Percentiles rank a stretch among this genome's conserved stretches.
Evolutionary conservation across 441 rosid genomes (phyloP).

Genomic region (California macrophylla): DNA sequence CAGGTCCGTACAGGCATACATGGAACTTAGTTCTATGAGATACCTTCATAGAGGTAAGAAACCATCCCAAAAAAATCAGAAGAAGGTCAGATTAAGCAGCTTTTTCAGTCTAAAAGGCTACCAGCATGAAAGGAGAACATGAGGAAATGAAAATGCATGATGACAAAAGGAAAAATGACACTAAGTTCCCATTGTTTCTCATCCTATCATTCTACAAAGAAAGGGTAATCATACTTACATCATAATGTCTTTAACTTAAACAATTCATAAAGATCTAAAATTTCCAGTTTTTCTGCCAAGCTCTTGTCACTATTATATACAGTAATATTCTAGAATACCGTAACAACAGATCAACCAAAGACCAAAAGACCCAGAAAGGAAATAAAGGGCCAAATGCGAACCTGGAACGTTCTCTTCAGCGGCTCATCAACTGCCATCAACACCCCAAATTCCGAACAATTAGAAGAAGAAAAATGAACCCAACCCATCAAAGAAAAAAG

Average conservation of each 20-base stretch:
- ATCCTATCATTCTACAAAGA: not conserved
- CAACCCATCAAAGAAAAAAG: not conserved
- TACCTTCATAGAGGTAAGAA: not conserved
- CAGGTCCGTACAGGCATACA: not conserved
- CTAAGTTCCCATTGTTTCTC: not conserved
- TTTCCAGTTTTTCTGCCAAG: not conserved
- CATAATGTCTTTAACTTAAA: not conserved
- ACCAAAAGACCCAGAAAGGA: not conserved
- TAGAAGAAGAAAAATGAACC: not conserved
- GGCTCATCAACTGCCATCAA: conserved; percentile 61
- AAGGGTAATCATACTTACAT: not conserved
- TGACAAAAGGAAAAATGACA: not conserved
- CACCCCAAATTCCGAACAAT: conserved; percentile 10
- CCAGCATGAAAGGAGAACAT: not conserved
- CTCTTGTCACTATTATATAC: not conserved
- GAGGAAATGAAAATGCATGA: not conserved
- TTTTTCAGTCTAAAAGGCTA: not conserved
- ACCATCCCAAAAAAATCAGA: not conserved
- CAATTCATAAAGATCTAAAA: not conserved
- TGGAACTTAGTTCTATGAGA: not conserved
- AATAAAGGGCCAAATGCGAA: conserved; percentile 23
- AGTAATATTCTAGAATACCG: not conserved
- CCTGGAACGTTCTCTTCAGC: conserved; percentile 59
- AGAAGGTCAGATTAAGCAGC: not conserved
- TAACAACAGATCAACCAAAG: conserved; percentile 19